A percentile compares a stretch with the other conserved stretches of the same genome.
These are phyloP conservation scores for Colletotrichum aenigma DNA, from an alignment of 2,329 filamentous ascomycete species.

Conservation along the genomic window DNA sequence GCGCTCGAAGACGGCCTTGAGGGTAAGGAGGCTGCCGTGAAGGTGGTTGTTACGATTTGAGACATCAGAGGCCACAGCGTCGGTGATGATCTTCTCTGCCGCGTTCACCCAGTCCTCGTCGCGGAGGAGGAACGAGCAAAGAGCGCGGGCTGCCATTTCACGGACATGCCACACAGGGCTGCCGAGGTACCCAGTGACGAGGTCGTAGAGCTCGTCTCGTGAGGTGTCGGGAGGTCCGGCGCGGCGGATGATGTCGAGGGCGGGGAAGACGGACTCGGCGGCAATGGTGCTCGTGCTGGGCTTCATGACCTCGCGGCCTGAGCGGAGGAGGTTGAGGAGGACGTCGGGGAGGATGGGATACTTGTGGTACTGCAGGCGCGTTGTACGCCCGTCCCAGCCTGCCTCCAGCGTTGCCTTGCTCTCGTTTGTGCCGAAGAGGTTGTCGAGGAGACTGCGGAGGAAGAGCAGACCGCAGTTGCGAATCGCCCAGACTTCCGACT, in stretches of 20 bases:
- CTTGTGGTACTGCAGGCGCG: conserved; percentile 71
- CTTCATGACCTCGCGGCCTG: conserved; percentile 50
- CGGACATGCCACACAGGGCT: conserved; percentile 81
- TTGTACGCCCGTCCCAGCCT: conserved; percentile 67
- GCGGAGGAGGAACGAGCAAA: conserved; percentile 65
- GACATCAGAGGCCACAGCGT: conserved; percentile 27
- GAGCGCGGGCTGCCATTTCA: conserved; percentile 78
- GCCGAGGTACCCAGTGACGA: conserved; percentile 66
- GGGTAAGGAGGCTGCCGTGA: conserved; percentile 62
- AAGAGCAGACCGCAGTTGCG: conserved; percentile 92
- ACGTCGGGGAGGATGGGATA: conserved; percentile 70
- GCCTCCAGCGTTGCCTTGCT: conserved; percentile 66
- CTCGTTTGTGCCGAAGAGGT: conserved; percentile 76
- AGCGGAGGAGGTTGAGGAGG: conserved; percentile 65
- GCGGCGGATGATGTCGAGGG: conserved; percentile 79
- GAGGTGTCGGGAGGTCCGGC: conserved; percentile 67
- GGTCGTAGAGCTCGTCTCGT: conserved; percentile 57
- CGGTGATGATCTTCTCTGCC: conserved; percentile 40
- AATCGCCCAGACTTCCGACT: conserved; percentile 88
- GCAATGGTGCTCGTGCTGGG: conserved; percentile 39
- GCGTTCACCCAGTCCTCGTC: conserved; percentile 51
- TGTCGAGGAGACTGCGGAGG: conserved; percentile 83
- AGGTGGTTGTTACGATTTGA: conserved; percentile 52
- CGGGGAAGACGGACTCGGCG: conserved; percentile 79
- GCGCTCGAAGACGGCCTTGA: conserved; percentile 62